These are phyloP conservation scores for Trichoderma atrobrunneum DNA, from an alignment of 2,329 filamentous ascomycete species.

Conservation along the genomic window DNA sequence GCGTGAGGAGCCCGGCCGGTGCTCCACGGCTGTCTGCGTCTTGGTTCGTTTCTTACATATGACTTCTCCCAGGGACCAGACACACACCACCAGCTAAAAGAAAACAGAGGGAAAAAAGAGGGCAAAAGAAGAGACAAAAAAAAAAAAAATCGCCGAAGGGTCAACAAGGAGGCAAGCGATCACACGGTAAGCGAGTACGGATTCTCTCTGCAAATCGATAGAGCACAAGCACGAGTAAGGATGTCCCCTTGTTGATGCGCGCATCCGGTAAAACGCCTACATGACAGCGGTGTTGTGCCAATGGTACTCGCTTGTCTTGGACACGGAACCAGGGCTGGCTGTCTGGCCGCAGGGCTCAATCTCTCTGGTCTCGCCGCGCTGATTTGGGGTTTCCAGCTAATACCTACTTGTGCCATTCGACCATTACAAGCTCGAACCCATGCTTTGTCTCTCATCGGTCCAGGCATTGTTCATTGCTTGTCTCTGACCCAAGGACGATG, in stretches of 20 bases:
- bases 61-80: background rate
- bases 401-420: background rate
- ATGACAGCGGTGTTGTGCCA: too few species aligned
- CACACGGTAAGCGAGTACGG: background rate
- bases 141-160: background rate
- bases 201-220: background rate
- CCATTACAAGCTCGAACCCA: background rate
- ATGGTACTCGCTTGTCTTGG: background rate
- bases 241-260: background rate
- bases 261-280: background rate
- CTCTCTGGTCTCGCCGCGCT: background rate
- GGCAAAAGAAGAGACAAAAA: background rate
- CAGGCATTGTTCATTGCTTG: background rate
- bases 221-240: background rate
- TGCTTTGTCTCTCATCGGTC: background rate
- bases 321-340: background rate
- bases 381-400: background rate
- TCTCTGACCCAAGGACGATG: background rate
- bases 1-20: background rate
- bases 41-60: slow-evolving; percentile 1
- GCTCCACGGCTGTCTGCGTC: background rate
- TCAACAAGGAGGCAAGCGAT: background rate
- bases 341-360: background rate
- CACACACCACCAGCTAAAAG: background rate
- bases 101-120: background rate